A percentile compares a stretch with the other conserved stretches of the same genome.
phyloP scores from a whole-genome alignment of 129 eudicot species.

The Helichrysum umbraculigerum region DNA sequence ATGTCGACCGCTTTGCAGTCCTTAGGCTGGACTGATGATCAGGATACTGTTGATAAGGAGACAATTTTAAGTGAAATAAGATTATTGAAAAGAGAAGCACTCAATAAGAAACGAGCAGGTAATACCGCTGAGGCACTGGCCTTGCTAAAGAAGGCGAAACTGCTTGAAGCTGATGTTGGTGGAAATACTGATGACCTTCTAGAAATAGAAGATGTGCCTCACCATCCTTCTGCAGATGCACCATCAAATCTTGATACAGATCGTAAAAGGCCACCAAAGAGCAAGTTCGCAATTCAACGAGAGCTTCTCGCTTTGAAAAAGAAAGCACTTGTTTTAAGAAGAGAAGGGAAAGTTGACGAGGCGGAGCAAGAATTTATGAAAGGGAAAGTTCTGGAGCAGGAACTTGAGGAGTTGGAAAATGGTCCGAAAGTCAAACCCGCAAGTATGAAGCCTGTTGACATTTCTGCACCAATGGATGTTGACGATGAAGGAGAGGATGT shows the following conservation, averaged over 20 bases:
- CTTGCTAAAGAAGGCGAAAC: conserved; percentile 65
- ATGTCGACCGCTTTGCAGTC: conserved; percentile 79
- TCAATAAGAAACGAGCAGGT: conserved; percentile 66
- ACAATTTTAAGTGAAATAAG: conserved; percentile 48
- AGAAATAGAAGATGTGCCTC: conserved; percentile 17
- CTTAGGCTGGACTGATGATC: conserved; percentile 85
- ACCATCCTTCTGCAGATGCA: conserved; percentile 1
- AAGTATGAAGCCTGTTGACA: conserved; percentile 30
- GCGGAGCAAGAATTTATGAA: conserved; percentile 80
- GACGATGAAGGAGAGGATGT: conserved; percentile 64
- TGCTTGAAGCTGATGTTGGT: conserved; percentile 56
- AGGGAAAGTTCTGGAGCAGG: conserved; percentile 83
- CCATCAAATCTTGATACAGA: conserved; percentile 19
- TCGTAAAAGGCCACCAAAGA: conserved; percentile 52
- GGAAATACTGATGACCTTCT: conserved; percentile 24
- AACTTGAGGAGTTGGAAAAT: conserved; percentile 71
- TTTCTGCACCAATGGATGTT: conserved; percentile 32
- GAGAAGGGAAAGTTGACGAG: conserved; percentile 83
- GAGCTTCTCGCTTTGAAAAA: conserved; percentile 85
- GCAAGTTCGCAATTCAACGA: conserved; percentile 61
- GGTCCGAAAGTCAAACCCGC: conserved; percentile 39
- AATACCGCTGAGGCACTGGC: conserved; percentile 64
- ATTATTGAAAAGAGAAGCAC: conserved; percentile 68
- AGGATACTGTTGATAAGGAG: conserved; percentile 42
- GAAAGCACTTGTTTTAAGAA: conserved; percentile 76